Evolutionary conservation across 2,329 filamentous ascomycete species (phyloP).

Genomic region (Beauveria scarabaeidicola): DNA sequence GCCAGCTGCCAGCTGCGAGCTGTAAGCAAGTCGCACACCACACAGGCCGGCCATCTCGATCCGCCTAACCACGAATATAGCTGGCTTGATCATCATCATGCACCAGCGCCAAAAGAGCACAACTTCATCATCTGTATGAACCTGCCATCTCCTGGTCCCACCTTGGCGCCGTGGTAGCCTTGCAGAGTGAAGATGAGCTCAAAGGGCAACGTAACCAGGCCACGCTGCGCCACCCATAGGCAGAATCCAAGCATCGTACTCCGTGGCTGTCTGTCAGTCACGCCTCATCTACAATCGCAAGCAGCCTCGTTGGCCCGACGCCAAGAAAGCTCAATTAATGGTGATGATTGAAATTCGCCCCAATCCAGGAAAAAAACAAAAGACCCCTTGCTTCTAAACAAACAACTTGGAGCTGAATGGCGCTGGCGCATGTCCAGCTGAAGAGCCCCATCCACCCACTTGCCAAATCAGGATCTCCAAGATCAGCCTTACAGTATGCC

Average conservation of each 20-base stretch:
- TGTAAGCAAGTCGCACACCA: not conserved
- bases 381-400: not conserved
- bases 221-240: slow-evolving; percentile 3
- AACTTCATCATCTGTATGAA: not conserved
- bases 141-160: not conserved
- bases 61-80: not conserved
- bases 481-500: slow-evolving; percentile 12
- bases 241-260: not conserved
- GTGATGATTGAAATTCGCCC: not conserved
- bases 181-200: not conserved
- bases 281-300: not conserved
- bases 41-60: not conserved
- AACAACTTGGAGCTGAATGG: not conserved
- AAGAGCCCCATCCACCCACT: slow-evolving; percentile 1
- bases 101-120: not conserved
- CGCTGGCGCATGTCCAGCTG: slow-evolving; percentile 1
- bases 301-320: not conserved
- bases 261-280: not conserved
- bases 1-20: not conserved
- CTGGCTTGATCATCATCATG: not conserved
- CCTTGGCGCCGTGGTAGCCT: slow-evolving; percentile 4
- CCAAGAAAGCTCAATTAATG: not conserved
- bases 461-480: not conserved
- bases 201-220: slow-evolving; percentile 1
- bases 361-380: not conserved